Percentiles rank a stretch among this genome's conserved stretches.
Conservation (phyloP, 495 filamentous ascomycete genomes). For the Penicillium alfredii region DNA sequence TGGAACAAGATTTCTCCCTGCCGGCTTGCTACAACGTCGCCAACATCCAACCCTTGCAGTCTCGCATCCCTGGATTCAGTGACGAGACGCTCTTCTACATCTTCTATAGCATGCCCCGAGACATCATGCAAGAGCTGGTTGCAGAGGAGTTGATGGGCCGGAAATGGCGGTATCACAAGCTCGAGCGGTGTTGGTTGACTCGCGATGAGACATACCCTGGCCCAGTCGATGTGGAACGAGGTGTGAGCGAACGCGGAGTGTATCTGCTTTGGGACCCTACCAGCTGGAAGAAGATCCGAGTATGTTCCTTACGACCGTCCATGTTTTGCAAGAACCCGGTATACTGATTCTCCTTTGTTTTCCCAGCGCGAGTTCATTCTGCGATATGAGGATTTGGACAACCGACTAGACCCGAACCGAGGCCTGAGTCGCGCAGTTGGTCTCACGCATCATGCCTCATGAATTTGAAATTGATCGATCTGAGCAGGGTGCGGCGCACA, state of each 20-base stretch:
- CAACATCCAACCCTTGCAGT: constrained; percentile 75
- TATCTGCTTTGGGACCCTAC: constrained; percentile 86
- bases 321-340: too few species aligned
- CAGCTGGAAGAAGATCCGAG: constrained; percentile 76
- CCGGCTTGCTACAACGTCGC: constrained; percentile 82
- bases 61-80: constrained; percentile 74
- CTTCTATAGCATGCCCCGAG: constrained; percentile 84
- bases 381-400: constrained; percentile 72
- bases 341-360: not conserved
- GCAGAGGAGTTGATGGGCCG: constrained; percentile 75
- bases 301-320: constrained; percentile 43
- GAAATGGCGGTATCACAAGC: constrained; percentile 92
- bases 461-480: constrained; percentile 12
- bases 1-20: constrained; percentile 70
- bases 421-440: constrained; percentile 28
- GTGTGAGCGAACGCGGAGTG: constrained; percentile 72
- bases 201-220: constrained; percentile 71
- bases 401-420: constrained; percentile 41
- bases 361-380: constrained; percentile 69
- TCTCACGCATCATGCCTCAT: constrained; percentile 40
- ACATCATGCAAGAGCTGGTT: constrained; percentile 78
- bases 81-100: constrained; percentile 92
- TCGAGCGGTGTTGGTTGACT: constrained; percentile 82
- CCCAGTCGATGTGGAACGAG: constrained; percentile 54
- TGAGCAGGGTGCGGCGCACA: constrained; percentile 5